These are phyloP conservation scores for Chlorella sp. DNA, from an alignment of 139 green algal species.

Conservation along the genomic window DNA sequence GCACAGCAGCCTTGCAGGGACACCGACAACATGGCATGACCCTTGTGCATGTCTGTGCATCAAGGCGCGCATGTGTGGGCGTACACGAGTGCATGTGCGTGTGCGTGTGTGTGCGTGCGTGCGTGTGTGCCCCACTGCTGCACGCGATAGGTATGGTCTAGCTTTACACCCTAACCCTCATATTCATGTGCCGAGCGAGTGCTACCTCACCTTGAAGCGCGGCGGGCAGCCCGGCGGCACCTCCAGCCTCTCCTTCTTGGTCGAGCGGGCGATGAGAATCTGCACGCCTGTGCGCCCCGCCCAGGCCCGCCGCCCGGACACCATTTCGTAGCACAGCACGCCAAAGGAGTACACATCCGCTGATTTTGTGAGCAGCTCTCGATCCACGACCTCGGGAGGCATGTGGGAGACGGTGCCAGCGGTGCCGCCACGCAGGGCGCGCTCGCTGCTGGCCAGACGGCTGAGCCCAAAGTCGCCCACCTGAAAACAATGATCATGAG, in stretches of 20 bases:
- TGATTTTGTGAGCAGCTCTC: slow-evolving; percentile 1
- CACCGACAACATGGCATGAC: too few species aligned
- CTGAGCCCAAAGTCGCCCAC: background rate
- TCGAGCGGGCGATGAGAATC: background rate
- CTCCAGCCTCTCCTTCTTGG: background rate
- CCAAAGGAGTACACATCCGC: slow-evolving; percentile 34
- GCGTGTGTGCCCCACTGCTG: too few species aligned
- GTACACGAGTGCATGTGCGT: too few species aligned
- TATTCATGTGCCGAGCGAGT: too few species aligned
- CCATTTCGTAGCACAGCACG: slow-evolving; percentile 35
- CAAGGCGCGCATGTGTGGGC: too few species aligned
- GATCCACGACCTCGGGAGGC: background rate
- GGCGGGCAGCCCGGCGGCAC: background rate
- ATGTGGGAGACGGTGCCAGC: background rate
- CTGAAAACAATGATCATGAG: background rate
- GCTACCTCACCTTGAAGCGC: background rate
- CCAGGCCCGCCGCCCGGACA: slow-evolving; percentile 17
- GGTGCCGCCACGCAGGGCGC: background rate
- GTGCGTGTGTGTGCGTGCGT: too few species aligned
- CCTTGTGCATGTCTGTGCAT: too few species aligned
- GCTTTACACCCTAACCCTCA: too few species aligned
- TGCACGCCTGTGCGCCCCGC: background rate
- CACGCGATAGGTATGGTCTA: too few species aligned
- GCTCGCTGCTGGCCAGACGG: background rate
- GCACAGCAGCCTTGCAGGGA: too few species aligned